A percentile compares a stretch with the other conserved stretches of the same genome.
These are phyloP conservation scores for Cystobasidium onofrii DNA, from an alignment of 768 basidiomycete species.

Conservation along the genomic window DNA sequence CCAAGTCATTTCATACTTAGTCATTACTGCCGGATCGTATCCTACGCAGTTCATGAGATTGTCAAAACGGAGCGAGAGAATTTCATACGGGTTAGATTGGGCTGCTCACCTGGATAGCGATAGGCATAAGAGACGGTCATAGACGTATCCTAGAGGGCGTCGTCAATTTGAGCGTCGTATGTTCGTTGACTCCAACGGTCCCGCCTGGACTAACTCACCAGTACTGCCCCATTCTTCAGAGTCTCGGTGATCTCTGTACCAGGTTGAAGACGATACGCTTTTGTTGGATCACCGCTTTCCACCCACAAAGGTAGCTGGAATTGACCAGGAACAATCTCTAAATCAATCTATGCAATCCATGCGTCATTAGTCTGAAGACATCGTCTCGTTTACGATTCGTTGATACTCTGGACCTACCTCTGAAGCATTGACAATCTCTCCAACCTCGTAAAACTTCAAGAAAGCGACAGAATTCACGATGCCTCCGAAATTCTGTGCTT, in stretches of 20 bases:
- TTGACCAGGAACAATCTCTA: neutral
- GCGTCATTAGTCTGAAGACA: neutral
- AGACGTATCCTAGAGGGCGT: too few species aligned
- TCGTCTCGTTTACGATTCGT: neutral
- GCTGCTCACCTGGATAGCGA: too few species aligned
- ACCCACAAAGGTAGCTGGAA: neutral
- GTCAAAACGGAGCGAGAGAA: too few species aligned
- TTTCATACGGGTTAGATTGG: too few species aligned
- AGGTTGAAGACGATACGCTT: neutral
- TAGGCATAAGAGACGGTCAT: too few species aligned
- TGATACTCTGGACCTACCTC: too few species aligned
- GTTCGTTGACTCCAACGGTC: too few species aligned
- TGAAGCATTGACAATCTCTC: too few species aligned
- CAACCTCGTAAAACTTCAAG: neutral
- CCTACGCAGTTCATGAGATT: neutral
- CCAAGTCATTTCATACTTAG: neutral
- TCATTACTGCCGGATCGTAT: neutral
- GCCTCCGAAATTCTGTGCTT: neutral
- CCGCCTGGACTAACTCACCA: neutral
- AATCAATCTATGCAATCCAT: neutral
- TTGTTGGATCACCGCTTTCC: neutral
- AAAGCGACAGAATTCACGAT: neutral
- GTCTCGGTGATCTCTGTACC: neutral
- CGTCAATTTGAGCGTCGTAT: too few species aligned
- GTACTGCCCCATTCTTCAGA: neutral